A percentile compares a stretch with the other conserved stretches of the same genome.
These are phyloP conservation scores for Hanseniaspora jakobsenii DNA, from an alignment of 805 yeast species.

Conservation along the genomic window DNA sequence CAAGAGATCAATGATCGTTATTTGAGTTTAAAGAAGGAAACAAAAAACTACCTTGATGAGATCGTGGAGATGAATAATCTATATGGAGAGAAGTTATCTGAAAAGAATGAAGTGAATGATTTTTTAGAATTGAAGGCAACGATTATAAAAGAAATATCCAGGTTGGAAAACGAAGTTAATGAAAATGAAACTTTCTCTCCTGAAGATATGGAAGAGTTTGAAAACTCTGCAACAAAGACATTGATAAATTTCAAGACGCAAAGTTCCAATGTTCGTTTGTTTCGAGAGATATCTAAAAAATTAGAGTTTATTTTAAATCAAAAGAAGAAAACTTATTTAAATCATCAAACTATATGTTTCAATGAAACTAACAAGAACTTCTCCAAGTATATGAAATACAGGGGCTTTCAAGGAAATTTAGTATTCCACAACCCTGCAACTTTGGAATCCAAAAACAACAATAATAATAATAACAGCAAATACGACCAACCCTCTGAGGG, in stretches of 20 bases:
- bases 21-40: too few species aligned
- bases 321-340: conserved; percentile 8
- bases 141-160: not conserved
- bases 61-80: too few species aligned
- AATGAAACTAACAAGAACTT: conserved; percentile 13
- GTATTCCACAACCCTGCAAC: conserved; percentile 12
- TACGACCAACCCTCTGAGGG: not conserved
- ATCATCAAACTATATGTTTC: conserved; percentile 11
- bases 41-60: too few species aligned
- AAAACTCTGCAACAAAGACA: conserved; percentile 20
- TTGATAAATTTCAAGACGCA: conserved; percentile 19
- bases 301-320: conserved; percentile 5
- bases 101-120: conserved; percentile 7
- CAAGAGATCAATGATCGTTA: too few species aligned
- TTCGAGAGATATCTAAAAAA: not conserved
- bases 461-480: not conserved
- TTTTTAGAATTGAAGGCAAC: conserved; percentile 13
- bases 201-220: conserved; percentile 17
- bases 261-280: conserved; percentile 16
- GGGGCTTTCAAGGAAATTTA: conserved; percentile 12
- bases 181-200: conserved; percentile 18
- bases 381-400: conserved; percentile 9
- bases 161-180: conserved; percentile 14
- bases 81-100: too few species aligned
- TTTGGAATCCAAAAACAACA: not conserved